Evolutionary conservation across 805 yeast species (phyloP).

Genomic region (Pichia ethanolica): DNA sequence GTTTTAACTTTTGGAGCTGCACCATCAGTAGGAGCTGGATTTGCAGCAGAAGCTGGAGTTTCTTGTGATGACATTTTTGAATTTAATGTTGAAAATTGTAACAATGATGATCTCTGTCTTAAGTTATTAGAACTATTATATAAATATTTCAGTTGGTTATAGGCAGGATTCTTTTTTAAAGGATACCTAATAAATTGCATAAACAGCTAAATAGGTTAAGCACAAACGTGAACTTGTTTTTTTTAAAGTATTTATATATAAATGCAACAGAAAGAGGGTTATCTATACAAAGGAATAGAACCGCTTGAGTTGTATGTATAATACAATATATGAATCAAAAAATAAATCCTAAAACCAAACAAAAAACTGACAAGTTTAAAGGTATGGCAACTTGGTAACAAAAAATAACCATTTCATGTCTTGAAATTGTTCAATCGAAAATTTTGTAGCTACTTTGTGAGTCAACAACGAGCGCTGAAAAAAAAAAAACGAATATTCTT

Average conservation of each 20-base stretch:
- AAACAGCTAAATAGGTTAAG: slow-evolving; percentile 9
- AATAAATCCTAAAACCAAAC: too few species aligned
- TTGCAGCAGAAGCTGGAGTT: slow-evolving; percentile 12
- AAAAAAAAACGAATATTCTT: too few species aligned
- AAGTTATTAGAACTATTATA: background rate
- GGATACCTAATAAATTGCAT: slow-evolving; percentile 20
- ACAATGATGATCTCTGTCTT: slow-evolving; percentile 6
- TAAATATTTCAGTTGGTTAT: background rate
- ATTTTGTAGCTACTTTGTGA: too few species aligned
- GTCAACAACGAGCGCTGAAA: too few species aligned
- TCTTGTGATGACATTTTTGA: slow-evolving; percentile 24
- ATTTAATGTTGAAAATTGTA: background rate
- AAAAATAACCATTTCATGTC: too few species aligned
- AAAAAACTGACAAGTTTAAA: too few species aligned
- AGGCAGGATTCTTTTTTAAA: slow-evolving; percentile 6
- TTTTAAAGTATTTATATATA: too few species aligned
- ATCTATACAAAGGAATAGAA: slow-evolving; percentile 4
- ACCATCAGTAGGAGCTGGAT: slow-evolving; percentile 28
- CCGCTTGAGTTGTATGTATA: background rate
- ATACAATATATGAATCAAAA: too few species aligned
- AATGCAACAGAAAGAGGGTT: background rate
- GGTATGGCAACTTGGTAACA: too few species aligned
- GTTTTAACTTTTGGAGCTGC: slow-evolving; percentile 41
- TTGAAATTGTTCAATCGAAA: too few species aligned
- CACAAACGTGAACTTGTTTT: background rate